Base-by-base conservation (phyloP, 306 rosid species). In the Vigna trinervia region DNA sequence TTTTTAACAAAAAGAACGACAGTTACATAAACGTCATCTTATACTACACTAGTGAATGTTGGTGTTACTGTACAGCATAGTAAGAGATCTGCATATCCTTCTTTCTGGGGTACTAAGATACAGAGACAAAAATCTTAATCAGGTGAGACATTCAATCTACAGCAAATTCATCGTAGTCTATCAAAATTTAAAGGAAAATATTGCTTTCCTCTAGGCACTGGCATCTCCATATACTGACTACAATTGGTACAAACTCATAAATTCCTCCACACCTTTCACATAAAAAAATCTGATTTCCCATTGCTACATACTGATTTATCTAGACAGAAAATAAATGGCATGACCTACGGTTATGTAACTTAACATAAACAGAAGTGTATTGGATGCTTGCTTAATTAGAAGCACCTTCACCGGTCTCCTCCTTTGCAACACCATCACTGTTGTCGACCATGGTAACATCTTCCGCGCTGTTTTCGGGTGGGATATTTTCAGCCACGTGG, bases 371-470 rank as follows among this genome's bases (percentile, higher is more conserved):
- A 22, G 1, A 43, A 5, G 22, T 56, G 43, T 30, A 30, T 9
- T 8, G 12, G 60, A 38, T 15, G 8, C 46, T 45, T 11, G 48
- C 28, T 59, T 46, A 26, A 60, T 7, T 58, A 32, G 46, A 3
- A 50, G 77, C 11, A 52, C 58, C 64, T 60, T 14, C 54, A 63
- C 43, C 26, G 9, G 48, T 45, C 48, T 67, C 65, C 48, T 26
- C 71, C 52, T 66, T 73, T 51, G 77, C 77, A 26, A 43, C 68
- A 71, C 54, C 46, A 34, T 58, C 78, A 79, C 56, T 73, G 13
- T 58, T 8, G 4, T 48, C 89, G 61, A 28, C 75, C 71, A 64
- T 62, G 13, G 73, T 36, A 67, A 12, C 80, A 76, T 57, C 86
- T 4, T 62, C 84, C 60, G 5, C 1, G 20, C 45, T 82, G 57